Conservation (phyloP, 371 early-diverging fungal genomes). For the Syncephalastrum monosporum region DNA sequence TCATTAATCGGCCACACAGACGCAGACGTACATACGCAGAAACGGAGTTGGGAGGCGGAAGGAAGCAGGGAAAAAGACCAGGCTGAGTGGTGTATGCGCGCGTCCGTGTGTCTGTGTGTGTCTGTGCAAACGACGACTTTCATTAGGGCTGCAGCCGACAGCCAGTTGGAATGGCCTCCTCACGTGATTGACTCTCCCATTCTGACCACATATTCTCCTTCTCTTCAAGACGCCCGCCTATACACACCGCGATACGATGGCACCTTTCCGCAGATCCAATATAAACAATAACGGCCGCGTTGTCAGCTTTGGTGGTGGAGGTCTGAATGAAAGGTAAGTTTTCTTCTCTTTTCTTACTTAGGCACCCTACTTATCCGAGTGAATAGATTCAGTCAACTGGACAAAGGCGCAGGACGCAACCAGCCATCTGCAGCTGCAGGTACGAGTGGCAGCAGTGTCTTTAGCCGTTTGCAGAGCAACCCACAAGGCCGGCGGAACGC, state of each 20-base stretch:
- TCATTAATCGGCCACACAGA: no score
- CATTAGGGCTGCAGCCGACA: no score
- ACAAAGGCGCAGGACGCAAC: slow-evolving; percentile 9
- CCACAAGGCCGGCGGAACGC: slow-evolving; percentile 7
- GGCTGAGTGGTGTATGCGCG: no score
- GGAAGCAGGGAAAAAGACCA: no score
- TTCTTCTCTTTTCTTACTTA: neutral
- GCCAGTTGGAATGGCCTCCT: no score
- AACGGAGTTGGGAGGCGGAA: no score
- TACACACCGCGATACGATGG: slow-evolving; percentile 4
- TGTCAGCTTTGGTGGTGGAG: slow-evolving; percentile 25
- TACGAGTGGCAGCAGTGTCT: slow-evolving; percentile 22
- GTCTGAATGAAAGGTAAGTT: slow-evolving; percentile 46
- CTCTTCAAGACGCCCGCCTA: no score
- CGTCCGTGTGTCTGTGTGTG: no score
- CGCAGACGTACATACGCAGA: no score
- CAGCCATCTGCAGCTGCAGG: neutral
- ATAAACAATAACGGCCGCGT: slow-evolving; percentile 10
- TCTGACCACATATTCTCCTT: no score
- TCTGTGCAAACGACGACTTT: no score
- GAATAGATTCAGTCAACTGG: slow-evolving; percentile 27
- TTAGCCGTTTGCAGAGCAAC: slow-evolving; percentile 34
- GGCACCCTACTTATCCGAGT: neutral
- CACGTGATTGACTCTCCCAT: no score
- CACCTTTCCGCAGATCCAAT: slow-evolving; percentile 13